Percentiles rank a stretch among this genome's conserved stretches.
Conservation (phyloP, 2,329 filamentous ascomycete genomes). For the Neonectria ditissima region DNA sequence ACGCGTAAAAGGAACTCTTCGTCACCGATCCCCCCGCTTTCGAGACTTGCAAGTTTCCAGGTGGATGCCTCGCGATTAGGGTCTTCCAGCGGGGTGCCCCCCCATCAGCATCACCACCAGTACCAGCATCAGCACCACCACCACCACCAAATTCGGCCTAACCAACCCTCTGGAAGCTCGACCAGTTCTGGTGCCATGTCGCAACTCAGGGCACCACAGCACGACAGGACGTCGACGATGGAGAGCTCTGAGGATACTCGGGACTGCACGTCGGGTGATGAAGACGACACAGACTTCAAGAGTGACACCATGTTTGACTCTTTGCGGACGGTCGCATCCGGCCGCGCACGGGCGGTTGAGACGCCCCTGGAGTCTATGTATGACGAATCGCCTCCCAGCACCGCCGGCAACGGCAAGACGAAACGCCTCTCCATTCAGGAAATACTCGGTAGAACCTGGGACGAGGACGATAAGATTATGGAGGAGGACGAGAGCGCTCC, state of each 20-base stretch:
- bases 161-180: constrained; percentile 58
- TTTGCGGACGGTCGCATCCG: constrained; percentile 76
- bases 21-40: constrained; percentile 67
- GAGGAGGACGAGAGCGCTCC: constrained; percentile 71
- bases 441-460: constrained; percentile 66
- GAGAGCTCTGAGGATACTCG: constrained; percentile 77
- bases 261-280: constrained; percentile 75
- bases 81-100: constrained; percentile 54
- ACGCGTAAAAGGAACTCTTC: constrained; percentile 60
- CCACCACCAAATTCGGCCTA: constrained; percentile 48
- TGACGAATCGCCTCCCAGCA: constrained; percentile 78
- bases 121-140: constrained; percentile 16
- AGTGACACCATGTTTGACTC: constrained; percentile 85
- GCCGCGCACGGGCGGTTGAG: constrained; percentile 73
- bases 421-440: constrained; percentile 71
- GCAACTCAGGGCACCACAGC: constrained; percentile 48
- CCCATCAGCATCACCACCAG: constrained; percentile 36
- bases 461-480: constrained; percentile 68
- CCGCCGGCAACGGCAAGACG: constrained; percentile 63
- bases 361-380: constrained; percentile 84
- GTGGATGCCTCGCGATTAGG: constrained; percentile 63
- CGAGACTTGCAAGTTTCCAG: constrained; percentile 66
- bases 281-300: constrained; percentile 82
- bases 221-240: constrained; percentile 66
- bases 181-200: constrained; percentile 58